Percentiles rank a stretch among this genome's conserved stretches.
phyloP scores from a whole-genome alignment of 23 red algal species.

The Cyanidiococcus yangmingshanensis region DNA sequence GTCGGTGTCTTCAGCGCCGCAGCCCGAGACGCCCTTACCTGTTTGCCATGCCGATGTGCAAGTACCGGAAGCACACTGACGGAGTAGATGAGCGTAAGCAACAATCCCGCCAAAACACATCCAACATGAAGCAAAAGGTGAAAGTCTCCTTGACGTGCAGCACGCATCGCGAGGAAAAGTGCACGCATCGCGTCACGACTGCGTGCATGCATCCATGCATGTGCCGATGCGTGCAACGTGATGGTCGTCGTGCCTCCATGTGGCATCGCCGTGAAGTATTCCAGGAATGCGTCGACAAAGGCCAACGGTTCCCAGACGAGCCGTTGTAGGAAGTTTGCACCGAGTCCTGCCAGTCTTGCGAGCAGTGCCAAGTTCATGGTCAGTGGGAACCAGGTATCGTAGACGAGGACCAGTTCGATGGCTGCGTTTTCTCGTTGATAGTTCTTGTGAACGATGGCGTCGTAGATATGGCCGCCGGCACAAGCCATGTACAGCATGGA shows the following conservation, averaged over 20 bases:
- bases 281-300: not conserved
- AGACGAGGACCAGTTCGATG: constrained; percentile 9
- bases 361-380: constrained; percentile 6
- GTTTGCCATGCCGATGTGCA: not conserved
- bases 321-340: not conserved
- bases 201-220: not conserved
- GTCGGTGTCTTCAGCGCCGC: not conserved
- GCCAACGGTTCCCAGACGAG: constrained; percentile 13
- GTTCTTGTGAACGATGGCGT: constrained; percentile 11
- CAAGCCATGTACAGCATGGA: constrained; percentile 21
- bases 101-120: not conserved
- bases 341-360: not conserved
- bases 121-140: not conserved
- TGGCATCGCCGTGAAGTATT: too few species aligned
- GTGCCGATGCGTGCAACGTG: not conserved
- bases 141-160: not conserved
- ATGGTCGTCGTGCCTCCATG: not conserved
- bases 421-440: constrained; percentile 4
- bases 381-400: constrained; percentile 16
- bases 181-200: not conserved
- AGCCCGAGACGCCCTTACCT: not conserved
- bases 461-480: constrained; percentile 4
- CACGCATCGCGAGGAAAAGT: not conserved
- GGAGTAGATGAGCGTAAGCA: not conserved
- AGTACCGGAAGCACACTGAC: not conserved